Evolutionary conservation across 2,329 filamentous ascomycete species (phyloP).

Genomic region (Graphilbum fragrans): DNA sequence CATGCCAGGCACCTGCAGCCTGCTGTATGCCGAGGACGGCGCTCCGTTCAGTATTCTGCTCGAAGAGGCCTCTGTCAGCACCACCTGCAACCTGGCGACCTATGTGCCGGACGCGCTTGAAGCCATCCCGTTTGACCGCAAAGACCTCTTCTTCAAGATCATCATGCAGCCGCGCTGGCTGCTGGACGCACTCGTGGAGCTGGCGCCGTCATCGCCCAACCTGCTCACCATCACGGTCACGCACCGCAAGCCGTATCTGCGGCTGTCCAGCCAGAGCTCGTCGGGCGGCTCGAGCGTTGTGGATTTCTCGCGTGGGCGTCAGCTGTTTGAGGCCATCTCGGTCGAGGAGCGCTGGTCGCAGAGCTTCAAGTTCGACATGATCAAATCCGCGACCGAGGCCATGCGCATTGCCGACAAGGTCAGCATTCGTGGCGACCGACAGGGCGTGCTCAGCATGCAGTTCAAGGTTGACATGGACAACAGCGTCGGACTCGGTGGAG

Average conservation of each 20-base stretch:
- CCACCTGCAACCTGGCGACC: slow-evolving; percentile 80
- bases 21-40: slow-evolving; percentile 65
- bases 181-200: slow-evolving; percentile 59
- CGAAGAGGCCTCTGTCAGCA: slow-evolving; percentile 76
- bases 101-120: slow-evolving; percentile 66
- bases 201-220: slow-evolving; percentile 58
- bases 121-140: slow-evolving; percentile 79
- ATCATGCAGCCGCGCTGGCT: slow-evolving; percentile 77
- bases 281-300: slow-evolving; percentile 55
- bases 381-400: slow-evolving; percentile 79
- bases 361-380: slow-evolving; percentile 74
- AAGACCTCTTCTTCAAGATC: slow-evolving; percentile 75
- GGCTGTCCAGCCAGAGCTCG: slow-evolving; percentile 53
- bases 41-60: slow-evolving; percentile 74
- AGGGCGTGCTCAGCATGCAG: slow-evolving; percentile 86
- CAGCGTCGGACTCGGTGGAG: background rate
- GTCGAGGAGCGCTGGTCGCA: slow-evolving; percentile 51
- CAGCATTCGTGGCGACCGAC: slow-evolving; percentile 73
- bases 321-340: slow-evolving; percentile 63
- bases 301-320: slow-evolving; percentile 50
- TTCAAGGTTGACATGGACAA: slow-evolving; percentile 84
- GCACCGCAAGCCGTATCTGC: slow-evolving; percentile 56
- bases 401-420: slow-evolving; percentile 91
- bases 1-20: slow-evolving; percentile 73
- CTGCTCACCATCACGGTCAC: slow-evolving; percentile 57